Base-by-base conservation (phyloP, 768 basidiomycete genomes). In the Pleurotus eryngii region DNA sequence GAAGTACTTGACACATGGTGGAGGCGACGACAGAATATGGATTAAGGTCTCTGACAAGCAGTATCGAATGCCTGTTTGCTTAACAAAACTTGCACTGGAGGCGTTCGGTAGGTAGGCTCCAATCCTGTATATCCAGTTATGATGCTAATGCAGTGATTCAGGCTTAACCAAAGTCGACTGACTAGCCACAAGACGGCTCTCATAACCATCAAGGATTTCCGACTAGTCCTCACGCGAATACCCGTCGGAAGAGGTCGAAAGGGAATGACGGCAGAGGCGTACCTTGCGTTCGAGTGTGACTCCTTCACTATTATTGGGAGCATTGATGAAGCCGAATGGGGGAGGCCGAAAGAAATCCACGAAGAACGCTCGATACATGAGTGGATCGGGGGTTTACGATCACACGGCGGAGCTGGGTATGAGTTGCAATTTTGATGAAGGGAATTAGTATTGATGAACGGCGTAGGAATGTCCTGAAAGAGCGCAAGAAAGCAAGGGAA, bases 341-440 rank as follows among this genome's bases (percentile, higher is more conserved):
- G 83, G 1, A 71, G 68, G 26, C 87, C 87, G 2, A 68, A 70
- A 55, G 71, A 76, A 2, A 63, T 88, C 3, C 76, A 80, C 18
- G 65, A 61, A 2, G 64, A 81, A 43, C 48, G 57, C 4, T 72
- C 78, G 26, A 63, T 90, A 20, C 63, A 62, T 3, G 67, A 71
- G 49, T 90, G 87, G 88, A 70, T 76, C 15, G 63, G 76, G 6
- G 86, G 83, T n/a, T 68, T 89, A 48, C 77, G 74, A 54, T 67
- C 76, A 46, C 74, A 77, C 38, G 86, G 84, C 37, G 84, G 85
- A 46, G 82, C 75, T 60, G 85, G 85, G 87, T 87, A 65, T 69
- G 82, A 75, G 45, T 20, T 26, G 49, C 43, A 18, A 11, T 56
- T 58, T 60, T 11, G 6, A 22, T 49, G 56, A 22, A 0, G 46